Base-by-base conservation (phyloP, 441 rosid species). In the Raphanus hybrid region DNA sequence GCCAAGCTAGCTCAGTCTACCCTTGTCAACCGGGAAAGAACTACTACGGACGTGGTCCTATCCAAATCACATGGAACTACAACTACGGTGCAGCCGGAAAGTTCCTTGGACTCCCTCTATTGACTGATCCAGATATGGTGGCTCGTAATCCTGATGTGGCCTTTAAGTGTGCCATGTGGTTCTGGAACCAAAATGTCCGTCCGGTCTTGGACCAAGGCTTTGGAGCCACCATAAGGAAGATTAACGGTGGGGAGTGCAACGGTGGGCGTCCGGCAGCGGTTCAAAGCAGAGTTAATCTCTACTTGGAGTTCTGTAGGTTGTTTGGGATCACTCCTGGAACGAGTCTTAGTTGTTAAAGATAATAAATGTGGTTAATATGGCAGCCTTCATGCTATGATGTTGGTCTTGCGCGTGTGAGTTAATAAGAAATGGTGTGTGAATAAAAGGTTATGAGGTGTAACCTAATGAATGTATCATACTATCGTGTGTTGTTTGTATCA, bases 61-160 rank as follows among this genome's bases (percentile, higher is more conserved):
- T 89, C 77, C 91, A 87, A 68, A 78, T 86, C 67, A 82, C 92
- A 10, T 87, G 92, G 92, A 89, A 89, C 78, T 87, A 27, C 84
- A 89, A 89, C 77, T 87, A 89, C 5, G 91, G 92, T 18, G 85
- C 89, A 0, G 89, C 91, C 4, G 91, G 88, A 9, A 55, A 63
- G 1, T 75, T 75, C 75, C 76, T 87, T 1, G 84, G 85, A 10
- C 83, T 89, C 14, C 86, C 87, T 41, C 83, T 87, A 5, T 79
- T 87, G 54, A 77, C 75, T 75, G 74, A 86, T 5, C 92, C 90
- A 2, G 92, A 77, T 69, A 84, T 84, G 7, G 92, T 89, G 8
- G 91, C 88, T 27, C 77, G 80, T 5, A 79, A 78, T 61, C 86
- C 83, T 0, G 60, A 73, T 6, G 74, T 87, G 2, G 83, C 89